Base-by-base conservation (phyloP, 1,284 basidiomycete species). In the Austroboletus novae-zelandiae region DNA sequence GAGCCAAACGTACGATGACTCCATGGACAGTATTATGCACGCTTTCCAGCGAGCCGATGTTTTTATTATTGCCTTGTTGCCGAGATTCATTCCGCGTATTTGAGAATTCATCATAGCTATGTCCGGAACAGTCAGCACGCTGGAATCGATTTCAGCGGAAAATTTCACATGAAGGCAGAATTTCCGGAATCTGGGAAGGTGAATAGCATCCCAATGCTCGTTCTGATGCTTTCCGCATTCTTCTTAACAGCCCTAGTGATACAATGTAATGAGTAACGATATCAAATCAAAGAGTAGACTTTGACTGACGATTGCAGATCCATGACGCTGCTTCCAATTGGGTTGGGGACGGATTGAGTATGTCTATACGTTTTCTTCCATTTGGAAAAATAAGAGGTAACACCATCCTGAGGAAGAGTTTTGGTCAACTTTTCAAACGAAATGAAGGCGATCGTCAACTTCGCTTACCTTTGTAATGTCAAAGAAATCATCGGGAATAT, bases 91-190 rank as follows among this genome's bases (percentile, higher is more conserved):
- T 52, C 8, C 31, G 46, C 3, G 50, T 47, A 46, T 61, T 61
- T 15, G 60, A 64, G 37, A 62, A 61, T 15, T 62, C 58, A 13
- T 61, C 62, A 29, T 61, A 61, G 27, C 59, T 61, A 15, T 35
- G 30, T n/a, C 15, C 11, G 7, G n/a, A 13, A 43, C n/a, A 44
- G 29, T 30, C 29, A 30, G 29, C 15, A 36, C 20, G 17, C 15
- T 5, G 17, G 20, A 36, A 37, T 18, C 5, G 4, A 43, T 29
- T 32, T 1, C 39, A 32, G 15, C 14, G 8, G 23, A 15, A 15
- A 14, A 17, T 9, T 37, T 45, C 41, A 62, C 59, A 51, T 47
- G 11, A 34, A 15, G 15, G 45, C 37, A 8, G 50, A 17, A 32
- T 58, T 30, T 35, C 48, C 45, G 4, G n/a, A 27, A 18, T 61